Percentiles rank a stretch among this genome's conserved stretches.
phyloP scores from a whole-genome alignment of 2,329 filamentous ascomycete species.

The Dendrostoma leiphaemia region DNA sequence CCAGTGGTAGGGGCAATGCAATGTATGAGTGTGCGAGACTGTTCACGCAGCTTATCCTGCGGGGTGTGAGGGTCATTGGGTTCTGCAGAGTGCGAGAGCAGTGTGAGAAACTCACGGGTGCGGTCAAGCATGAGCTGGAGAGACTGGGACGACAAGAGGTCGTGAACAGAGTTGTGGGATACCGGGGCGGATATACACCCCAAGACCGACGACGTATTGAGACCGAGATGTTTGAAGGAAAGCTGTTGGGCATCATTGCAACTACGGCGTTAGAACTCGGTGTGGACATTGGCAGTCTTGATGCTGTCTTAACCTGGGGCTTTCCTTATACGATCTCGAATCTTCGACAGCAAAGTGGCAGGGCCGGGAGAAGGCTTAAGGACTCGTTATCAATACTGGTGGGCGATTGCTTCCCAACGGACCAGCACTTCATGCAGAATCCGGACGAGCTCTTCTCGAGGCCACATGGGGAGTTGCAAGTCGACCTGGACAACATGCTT shows the following conservation, averaged over 20 bases:
- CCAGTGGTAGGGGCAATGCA: conserved; percentile 80
- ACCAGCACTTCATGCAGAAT: conserved; percentile 97
- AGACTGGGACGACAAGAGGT: conserved; percentile 72
- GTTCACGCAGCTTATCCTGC: conserved; percentile 84
- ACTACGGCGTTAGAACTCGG: conserved; percentile 92
- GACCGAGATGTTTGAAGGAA: conserved; percentile 94
- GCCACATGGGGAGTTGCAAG: conserved; percentile 83
- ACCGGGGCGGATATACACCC: conserved; percentile 90
- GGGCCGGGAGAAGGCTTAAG: conserved; percentile 87
- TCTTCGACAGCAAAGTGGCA: conserved; percentile 87
- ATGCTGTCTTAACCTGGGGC: conserved; percentile 89
- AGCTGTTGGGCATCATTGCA: conserved; percentile 87
- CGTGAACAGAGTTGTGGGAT: conserved; percentile 83
- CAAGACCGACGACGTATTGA: conserved; percentile 88
- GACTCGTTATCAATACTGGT: conserved; percentile 89
- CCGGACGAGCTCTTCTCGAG: conserved; percentile 91
- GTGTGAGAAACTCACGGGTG: conserved; percentile 79
- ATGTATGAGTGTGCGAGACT: conserved; percentile 84
- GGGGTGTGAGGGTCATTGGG: conserved; percentile 87
- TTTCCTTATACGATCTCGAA: conserved; percentile 97
- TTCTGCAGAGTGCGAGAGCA: conserved; percentile 87
- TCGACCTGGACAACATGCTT: conserved; percentile 89
- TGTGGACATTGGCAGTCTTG: conserved; percentile 90
- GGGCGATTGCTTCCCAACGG: conserved; percentile 84
- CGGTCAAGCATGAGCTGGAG: conserved; percentile 75